phyloP scores from a whole-genome alignment of 2,329 filamentous ascomycete genomes.

The Colletotrichum brevisporum region DNA sequence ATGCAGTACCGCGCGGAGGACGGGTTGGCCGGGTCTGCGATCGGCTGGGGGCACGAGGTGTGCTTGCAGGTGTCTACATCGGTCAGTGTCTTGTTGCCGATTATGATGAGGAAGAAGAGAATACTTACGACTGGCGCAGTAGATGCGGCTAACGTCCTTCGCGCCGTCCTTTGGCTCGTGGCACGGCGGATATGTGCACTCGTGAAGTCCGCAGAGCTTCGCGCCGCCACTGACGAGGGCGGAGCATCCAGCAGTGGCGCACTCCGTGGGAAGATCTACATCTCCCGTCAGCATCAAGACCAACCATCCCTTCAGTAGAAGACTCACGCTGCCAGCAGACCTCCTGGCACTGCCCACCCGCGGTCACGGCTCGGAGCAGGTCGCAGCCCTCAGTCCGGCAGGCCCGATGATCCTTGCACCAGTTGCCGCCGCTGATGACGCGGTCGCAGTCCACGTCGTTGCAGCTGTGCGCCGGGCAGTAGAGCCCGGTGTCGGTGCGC shows the following conservation, averaged over 20 bases:
- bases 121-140: slow-evolving; percentile 34
- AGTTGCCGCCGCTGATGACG: slow-evolving; percentile 41
- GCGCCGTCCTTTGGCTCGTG: slow-evolving; percentile 25
- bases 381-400: slow-evolving; percentile 39
- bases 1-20: slow-evolving; percentile 29
- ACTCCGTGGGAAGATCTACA: slow-evolving; percentile 21
- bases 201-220: slow-evolving; percentile 32
- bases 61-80: slow-evolving; percentile 35
- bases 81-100: background rate
- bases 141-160: slow-evolving; percentile 13
- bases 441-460: slow-evolving; percentile 28
- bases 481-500: slow-evolving; percentile 29
- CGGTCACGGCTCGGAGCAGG: slow-evolving; percentile 15
- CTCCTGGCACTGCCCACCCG: slow-evolving; percentile 6
- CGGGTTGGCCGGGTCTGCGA: slow-evolving; percentile 21
- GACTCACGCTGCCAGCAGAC: slow-evolving; percentile 37
- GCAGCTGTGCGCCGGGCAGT: slow-evolving; percentile 41
- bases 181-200: slow-evolving; percentile 34
- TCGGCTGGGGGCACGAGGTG: slow-evolving; percentile 28
- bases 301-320: background rate
- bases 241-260: slow-evolving; percentile 1
- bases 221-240: slow-evolving; percentile 1
- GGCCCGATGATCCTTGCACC: slow-evolving; percentile 40
- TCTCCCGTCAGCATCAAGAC: background rate
- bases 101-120: too few relatives aligned